phyloP scores from a whole-genome alignment of 2,329 filamentous ascomycete genomes.

The Hypomyces perniciosus region DNA sequence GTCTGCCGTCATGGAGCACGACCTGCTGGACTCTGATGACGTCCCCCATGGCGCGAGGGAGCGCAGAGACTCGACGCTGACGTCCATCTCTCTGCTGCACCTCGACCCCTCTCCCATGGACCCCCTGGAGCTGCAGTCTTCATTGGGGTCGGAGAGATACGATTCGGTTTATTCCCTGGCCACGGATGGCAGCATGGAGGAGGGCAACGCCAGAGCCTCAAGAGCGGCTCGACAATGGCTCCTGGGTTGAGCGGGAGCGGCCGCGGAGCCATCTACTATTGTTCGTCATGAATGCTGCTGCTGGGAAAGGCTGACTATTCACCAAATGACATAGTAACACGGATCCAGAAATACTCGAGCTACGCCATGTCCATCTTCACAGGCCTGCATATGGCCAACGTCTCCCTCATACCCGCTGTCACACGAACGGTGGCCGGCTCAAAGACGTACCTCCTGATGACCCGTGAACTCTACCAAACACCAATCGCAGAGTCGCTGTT shows the following conservation, averaged over 20 bases:
- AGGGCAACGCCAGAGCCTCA: slow-evolving; percentile 27
- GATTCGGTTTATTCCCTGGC: slow-evolving; percentile 19
- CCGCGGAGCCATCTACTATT: slow-evolving; percentile 69
- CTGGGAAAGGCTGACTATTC: slow-evolving; percentile 3
- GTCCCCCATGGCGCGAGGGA: slow-evolving; percentile 13
- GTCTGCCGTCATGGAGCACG: slow-evolving; percentile 5
- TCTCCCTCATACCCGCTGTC: slow-evolving; percentile 70
- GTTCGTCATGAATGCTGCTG: slow-evolving; percentile 39
- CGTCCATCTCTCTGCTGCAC: slow-evolving; percentile 62
- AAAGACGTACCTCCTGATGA: slow-evolving; percentile 84
- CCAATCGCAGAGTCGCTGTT: slow-evolving; percentile 72
- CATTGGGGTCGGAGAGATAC: not conserved
- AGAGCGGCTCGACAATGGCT: slow-evolving; percentile 38
- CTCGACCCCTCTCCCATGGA: slow-evolving; percentile 79
- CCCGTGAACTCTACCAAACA: slow-evolving; percentile 87
- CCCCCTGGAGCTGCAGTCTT: slow-evolving; percentile 36
- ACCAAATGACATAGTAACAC: slow-evolving; percentile 25
- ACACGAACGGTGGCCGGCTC: slow-evolving; percentile 67
- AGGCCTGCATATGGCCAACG: slow-evolving; percentile 72
- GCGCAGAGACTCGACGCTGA: slow-evolving; percentile 43
- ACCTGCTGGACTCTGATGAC: slow-evolving; percentile 3
- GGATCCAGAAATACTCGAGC: slow-evolving; percentile 82
- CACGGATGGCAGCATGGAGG: slow-evolving; percentile 19
- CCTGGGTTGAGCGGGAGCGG: slow-evolving; percentile 53
- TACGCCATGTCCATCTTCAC: slow-evolving; percentile 77